Percentiles rank a stretch among this genome's conserved stretches.
Conservation (phyloP, 495 filamentous ascomycete species). For the Margaritispora aquatica region DNA sequence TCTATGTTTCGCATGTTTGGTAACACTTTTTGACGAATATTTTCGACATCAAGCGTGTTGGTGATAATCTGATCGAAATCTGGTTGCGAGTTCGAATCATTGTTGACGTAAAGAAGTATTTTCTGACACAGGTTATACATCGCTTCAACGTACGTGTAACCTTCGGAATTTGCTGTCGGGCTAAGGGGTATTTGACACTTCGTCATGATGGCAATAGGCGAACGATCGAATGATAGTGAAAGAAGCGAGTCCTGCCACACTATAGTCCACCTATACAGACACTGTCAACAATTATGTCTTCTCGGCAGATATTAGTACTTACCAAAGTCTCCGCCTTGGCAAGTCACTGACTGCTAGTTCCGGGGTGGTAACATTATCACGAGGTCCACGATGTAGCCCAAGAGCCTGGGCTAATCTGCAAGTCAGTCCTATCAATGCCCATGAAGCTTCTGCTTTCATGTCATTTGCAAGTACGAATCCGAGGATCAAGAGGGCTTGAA, state of each 20-base stretch:
- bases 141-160: conserved; percentile 45
- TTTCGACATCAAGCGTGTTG: conserved; percentile 40
- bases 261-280: conserved; percentile 43
- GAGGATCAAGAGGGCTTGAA: conserved; percentile 47
- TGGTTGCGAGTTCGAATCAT: conserved; percentile 38
- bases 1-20: conserved; percentile 42
- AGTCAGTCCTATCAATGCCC: conserved; percentile 48
- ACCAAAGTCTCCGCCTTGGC: conserved; percentile 35
- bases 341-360: conserved; percentile 15
- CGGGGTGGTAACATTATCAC: conserved; percentile 24
- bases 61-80: conserved; percentile 41
- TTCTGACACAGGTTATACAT: conserved; percentile 48
- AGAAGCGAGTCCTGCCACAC: conserved; percentile 51
- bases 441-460: conserved; percentile 54
- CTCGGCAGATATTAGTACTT: not conserved
- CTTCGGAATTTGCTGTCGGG: conserved; percentile 31
- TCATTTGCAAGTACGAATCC: conserved; percentile 51
- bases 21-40: conserved; percentile 36
- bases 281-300: not conserved
- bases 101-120: conserved; percentile 43
- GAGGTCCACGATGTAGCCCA: conserved; percentile 40
- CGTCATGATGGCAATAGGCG: conserved; percentile 23
- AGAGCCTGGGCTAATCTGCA: conserved; percentile 50
- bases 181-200: conserved; percentile 29
- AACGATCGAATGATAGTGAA: conserved; percentile 48